These are phyloP conservation scores for Trypanosomatidae sp. DNA, from an alignment of 208 protist species.

Conservation along the genomic window DNA sequence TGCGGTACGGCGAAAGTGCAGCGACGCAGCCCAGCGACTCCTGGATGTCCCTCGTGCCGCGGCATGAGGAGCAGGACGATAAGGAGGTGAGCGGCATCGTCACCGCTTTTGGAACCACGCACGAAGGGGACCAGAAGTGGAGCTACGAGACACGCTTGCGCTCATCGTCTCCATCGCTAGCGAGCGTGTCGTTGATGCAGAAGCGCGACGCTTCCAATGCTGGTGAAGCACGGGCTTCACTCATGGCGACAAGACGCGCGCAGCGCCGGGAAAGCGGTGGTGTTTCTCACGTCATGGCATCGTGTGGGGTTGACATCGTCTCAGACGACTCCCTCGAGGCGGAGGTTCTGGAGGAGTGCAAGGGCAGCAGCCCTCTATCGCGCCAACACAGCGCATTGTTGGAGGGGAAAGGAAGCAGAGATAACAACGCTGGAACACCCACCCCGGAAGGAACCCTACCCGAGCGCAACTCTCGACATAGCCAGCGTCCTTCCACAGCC, in stretches of 20 bases:
- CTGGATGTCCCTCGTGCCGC: background rate
- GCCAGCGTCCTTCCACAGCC: conserved; percentile 20
- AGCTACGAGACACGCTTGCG: background rate
- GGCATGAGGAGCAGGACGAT: conserved; percentile 7
- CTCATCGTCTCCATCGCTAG: conserved; percentile 2
- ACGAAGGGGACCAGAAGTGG: conserved; percentile 7
- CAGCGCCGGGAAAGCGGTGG: conserved; percentile 2
- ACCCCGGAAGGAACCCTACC: background rate
- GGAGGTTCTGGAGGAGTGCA: conserved; percentile 22
- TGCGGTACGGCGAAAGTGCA: background rate
- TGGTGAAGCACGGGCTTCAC: background rate
- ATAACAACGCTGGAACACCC: background rate
- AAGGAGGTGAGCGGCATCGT: conserved; percentile 19
- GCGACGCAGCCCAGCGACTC: conserved; percentile 3
- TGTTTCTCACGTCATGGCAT: background rate
- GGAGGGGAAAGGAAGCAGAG: background rate
- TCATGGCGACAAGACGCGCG: background rate
- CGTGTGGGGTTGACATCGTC: conserved; percentile 6
- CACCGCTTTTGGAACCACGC: conserved; percentile 14
- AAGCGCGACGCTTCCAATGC: background rate
- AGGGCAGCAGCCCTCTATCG: background rate
- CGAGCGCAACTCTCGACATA: background rate
- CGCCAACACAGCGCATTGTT: background rate
- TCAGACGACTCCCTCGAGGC: conserved; percentile 30
- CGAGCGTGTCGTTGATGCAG: background rate